Evolutionary conservation across 106 monocot species (phyloP), one percentile per base, ranked within the genome.

Genomic region (Alisma plantagoaquatica): DNA sequence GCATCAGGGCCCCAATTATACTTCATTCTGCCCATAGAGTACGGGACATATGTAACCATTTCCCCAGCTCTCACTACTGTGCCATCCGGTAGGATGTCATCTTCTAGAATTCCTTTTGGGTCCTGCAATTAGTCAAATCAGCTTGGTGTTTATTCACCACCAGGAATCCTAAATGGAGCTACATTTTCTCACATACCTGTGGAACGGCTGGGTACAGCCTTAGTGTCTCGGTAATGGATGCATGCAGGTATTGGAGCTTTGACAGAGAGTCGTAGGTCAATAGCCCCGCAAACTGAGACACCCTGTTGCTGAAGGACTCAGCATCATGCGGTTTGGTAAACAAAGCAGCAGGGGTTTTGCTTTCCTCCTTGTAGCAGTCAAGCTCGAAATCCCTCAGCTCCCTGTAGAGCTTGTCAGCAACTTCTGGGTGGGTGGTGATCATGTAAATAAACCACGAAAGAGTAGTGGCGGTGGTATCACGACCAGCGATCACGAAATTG

Each of bases 11-110:
- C 93, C 93, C 93, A 94, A 27, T 72, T 84, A 53, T 87, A 83
- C 23, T 57, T 58, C 93, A 87, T 94, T 43, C 93, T 71, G 31
- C 93, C 93, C 93, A 94, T 94, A 5, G 80, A 73, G 56, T 84
- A 91, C 1, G 91, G 91, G 14, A 77, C 81, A 25, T 91, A 91
- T 6, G 75, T 78, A 1, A 91, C 72, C 77, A 91, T 66, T 1
- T 65, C 67, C 17, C 84, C 91, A 17, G 84, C 84, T 35, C 67
- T 81, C 33, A 91, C 54, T 47, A 56, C 57, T 0, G 91, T 91
- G 31, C 91, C 93, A 59, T 94, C 93, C 3, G 93, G 93, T 27
- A 94, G 38, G 10, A 94, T 69, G 59, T 94, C 93, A 60, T 94
- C 80, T 50, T 77, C 63, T 27, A 84, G 17, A 23, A 81, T 56